Evolutionary conservation across 352 stramenopile species (phyloP).

Genomic region (Pythium diclinum): DNA sequence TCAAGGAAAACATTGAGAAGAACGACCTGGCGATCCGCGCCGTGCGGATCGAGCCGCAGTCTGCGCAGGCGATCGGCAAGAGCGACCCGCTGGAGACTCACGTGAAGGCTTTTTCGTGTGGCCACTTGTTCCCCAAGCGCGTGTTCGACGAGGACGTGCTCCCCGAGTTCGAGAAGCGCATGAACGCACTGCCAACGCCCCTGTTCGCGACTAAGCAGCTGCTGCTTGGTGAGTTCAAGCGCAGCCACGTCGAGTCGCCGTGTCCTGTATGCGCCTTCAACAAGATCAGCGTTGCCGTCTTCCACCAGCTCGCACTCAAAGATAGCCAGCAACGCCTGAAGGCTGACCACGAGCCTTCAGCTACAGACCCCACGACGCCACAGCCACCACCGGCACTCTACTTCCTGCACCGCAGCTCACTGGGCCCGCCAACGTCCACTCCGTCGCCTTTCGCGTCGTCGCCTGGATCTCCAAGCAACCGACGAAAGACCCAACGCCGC

Average conservation of each 20-base stretch:
- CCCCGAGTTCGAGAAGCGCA: slow-evolving; percentile 76
- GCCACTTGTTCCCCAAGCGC: slow-evolving; percentile 80
- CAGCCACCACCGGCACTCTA: slow-evolving; percentile 33
- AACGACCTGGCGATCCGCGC: slow-evolving; percentile 57
- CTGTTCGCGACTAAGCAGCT: slow-evolving; percentile 65
- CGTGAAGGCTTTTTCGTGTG: slow-evolving; percentile 81
- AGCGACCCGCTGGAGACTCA: slow-evolving; percentile 85
- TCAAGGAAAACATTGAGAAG: slow-evolving; percentile 74
- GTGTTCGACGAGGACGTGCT: slow-evolving; percentile 85
- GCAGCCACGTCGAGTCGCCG: slow-evolving; percentile 56
- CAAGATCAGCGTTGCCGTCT: slow-evolving; percentile 64
- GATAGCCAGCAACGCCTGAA: background rate
- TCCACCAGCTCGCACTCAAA: slow-evolving; percentile 21
- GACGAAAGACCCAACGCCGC: background rate
- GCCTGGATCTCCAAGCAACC: background rate
- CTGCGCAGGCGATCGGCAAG: slow-evolving; percentile 64
- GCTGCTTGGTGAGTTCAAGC: slow-evolving; percentile 65
- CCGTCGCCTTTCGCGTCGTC: background rate
- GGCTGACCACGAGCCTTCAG: background rate
- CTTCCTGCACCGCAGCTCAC: slow-evolving; percentile 49
- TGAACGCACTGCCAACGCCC: slow-evolving; percentile 56
- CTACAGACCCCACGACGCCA: slow-evolving; percentile 11
- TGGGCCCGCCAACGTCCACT: background rate
- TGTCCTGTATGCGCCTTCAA: slow-evolving; percentile 83
- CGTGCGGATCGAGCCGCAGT: slow-evolving; percentile 61